These are phyloP conservation scores for Amauroascus niger DNA, from an alignment of 2,329 filamentous ascomycete genomes.

Conservation along the genomic window DNA sequence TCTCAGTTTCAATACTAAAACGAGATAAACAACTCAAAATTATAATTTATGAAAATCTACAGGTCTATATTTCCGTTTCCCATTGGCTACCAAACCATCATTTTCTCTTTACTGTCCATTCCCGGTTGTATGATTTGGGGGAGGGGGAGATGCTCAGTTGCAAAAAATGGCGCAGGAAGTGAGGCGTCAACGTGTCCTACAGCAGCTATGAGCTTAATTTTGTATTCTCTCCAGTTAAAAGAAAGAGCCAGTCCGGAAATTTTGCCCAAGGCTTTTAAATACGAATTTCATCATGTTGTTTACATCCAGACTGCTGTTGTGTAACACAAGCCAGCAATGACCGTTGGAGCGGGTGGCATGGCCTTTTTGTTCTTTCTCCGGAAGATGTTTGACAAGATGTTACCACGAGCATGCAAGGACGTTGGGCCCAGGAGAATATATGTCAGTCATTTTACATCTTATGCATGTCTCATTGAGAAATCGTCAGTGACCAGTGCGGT, in stretches of 20 bases:
- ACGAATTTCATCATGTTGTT: background rate
- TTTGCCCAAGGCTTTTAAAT: background rate
- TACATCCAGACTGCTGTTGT: background rate
- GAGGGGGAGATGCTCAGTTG: too few relatives aligned
- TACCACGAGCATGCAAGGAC: background rate
- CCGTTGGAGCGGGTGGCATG: background rate
- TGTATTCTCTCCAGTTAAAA: too few relatives aligned
- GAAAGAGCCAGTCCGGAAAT: background rate
- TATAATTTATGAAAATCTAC: background rate
- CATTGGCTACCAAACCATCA: conserved; percentile 1
- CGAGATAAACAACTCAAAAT: background rate
- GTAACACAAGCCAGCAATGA: background rate
- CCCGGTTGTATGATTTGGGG: too few relatives aligned
- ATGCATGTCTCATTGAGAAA: too few relatives aligned
- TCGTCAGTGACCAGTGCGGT: too few relatives aligned
- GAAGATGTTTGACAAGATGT: too few relatives aligned
- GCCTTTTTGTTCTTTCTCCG: background rate
- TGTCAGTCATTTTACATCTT: too few relatives aligned
- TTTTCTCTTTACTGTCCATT: too few relatives aligned
- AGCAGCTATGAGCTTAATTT: background rate
- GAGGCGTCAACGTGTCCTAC: background rate
- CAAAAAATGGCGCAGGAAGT: background rate
- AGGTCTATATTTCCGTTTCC: too few relatives aligned
- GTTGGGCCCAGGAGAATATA: background rate
- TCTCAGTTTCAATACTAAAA: background rate